phyloP scores from a whole-genome alignment of 805 yeast genomes.

The Candida patagonica region DNA sequence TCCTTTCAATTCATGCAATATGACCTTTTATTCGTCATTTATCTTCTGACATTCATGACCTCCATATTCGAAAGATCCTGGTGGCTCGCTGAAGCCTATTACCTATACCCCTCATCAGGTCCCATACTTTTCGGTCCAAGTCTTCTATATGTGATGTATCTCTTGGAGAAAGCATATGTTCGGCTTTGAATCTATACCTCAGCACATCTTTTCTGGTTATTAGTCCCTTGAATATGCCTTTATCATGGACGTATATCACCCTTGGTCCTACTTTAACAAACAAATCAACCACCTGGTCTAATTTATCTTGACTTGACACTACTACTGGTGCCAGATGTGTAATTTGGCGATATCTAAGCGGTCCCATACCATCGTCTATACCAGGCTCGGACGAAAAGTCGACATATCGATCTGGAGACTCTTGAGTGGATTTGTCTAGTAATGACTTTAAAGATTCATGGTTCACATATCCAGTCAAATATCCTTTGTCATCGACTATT shows the following conservation, averaged over 20 bases:
- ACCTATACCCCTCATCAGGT: constrained; percentile 8
- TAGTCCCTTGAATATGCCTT: constrained; percentile 49
- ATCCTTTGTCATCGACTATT: constrained; percentile 24
- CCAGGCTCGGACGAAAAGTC: constrained; percentile 5
- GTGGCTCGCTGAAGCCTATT: background rate
- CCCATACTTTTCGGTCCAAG: constrained; percentile 16
- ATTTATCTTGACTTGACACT: constrained; percentile 42
- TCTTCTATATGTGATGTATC: constrained; percentile 15
- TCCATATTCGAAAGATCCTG: constrained; percentile 1
- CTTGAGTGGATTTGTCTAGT: constrained; percentile 8
- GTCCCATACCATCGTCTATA: background rate
- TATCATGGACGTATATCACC: constrained; percentile 53
- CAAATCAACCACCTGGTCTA: constrained; percentile 55
- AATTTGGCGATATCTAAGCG: background rate
- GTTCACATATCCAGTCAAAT: constrained; percentile 28
- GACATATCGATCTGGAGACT: constrained; percentile 6
- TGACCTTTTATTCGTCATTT: background rate
- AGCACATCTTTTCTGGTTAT: constrained; percentile 79
- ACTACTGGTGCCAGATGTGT: constrained; percentile 38
- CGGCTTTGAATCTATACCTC: constrained; percentile 31
- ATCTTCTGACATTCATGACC: constrained; percentile 6
- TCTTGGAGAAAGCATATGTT: constrained; percentile 7
- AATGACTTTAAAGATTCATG: constrained; percentile 21
- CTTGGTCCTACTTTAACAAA: constrained; percentile 78
- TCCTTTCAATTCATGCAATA: no score